A percentile compares a stretch with the other conserved stretches of the same genome.
phyloP scores from a whole-genome alignment of 2,329 filamentous ascomycete genomes.

The Sarocladiaceae sp. region DNA sequence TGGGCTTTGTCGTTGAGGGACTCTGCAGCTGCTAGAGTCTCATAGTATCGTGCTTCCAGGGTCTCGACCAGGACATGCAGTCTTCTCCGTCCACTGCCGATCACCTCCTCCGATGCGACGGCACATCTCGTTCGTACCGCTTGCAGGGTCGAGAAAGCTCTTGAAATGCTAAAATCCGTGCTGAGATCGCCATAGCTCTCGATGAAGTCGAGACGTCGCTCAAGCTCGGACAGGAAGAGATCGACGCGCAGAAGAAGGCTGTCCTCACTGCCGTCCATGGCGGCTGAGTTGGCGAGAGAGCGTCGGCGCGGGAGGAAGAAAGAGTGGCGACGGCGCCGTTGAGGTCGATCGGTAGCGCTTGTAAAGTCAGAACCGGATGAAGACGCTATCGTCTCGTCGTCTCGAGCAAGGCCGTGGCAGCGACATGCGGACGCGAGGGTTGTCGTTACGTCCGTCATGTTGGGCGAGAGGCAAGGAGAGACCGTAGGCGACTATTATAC shows the following conservation, averaged over 20 bases:
- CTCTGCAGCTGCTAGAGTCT: constrained; percentile 77
- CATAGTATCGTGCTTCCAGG: constrained; percentile 81
- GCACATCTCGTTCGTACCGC: constrained; percentile 85
- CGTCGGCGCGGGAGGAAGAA: constrained; percentile 50
- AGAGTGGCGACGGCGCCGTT: constrained; percentile 49
- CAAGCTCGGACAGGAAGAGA: constrained; percentile 78
- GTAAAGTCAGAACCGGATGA: constrained; percentile 37
- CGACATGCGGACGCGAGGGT: constrained; percentile 33
- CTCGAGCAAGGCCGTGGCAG: constrained; percentile 18
- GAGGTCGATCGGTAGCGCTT: constrained; percentile 20
- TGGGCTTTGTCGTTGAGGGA: constrained; percentile 89
- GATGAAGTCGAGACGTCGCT: constrained; percentile 79
- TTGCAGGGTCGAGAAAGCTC: constrained; percentile 81
- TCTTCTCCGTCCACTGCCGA: constrained; percentile 79
- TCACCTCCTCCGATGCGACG: constrained; percentile 82
- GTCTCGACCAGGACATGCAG: constrained; percentile 91
- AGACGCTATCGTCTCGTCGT: constrained; percentile 25
- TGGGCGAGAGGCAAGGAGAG: constrained; percentile 4
- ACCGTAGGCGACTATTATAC: too few relatives aligned
- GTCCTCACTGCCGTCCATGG: constrained; percentile 59
- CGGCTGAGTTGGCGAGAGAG: constrained; percentile 53
- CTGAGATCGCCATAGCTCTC: constrained; percentile 83
- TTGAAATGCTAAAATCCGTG: constrained; percentile 77
- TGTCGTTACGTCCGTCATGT: constrained; percentile 35
- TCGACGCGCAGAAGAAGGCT: constrained; percentile 64